Base-by-base conservation (phyloP, 192 early-diverging fungal species). In the Geosiphon pyriformis region DNA sequence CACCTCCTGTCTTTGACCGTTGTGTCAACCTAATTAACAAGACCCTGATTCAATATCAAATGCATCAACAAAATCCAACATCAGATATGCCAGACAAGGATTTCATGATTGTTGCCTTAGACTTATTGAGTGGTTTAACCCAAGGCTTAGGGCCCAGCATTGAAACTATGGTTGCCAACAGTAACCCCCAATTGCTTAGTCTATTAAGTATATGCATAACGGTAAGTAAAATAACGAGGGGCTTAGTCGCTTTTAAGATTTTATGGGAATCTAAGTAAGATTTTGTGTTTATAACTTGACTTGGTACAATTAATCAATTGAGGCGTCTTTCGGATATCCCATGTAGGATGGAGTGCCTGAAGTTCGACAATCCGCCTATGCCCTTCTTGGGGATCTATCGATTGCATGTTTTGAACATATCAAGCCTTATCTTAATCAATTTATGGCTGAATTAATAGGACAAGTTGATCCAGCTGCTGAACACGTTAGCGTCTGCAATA, bases 351-450 rank as follows among this genome's bases (percentile, higher is more conserved):
- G 81, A 1, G 79, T 82, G 42, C 76, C 84, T 17, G 89, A 98
- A 67, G 94, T 99, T 32, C 88, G 93, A 57, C 95, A 98, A 76
- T 93, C 91, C 34, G 88, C 98, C 15, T 98, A 92, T 78, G 96
- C 95, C 6, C 85, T 99, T 37, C 78, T 99, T 25, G 98, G 98
- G 37, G 98, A 99, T 73, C 81, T 99, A 68, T 88, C 93, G n/a
- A 95, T 95, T 58, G 84, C 87, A 61, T 88, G 86, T 64, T 99
- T 95, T 75, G 72, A 76, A 61, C 85, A 90, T 32, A 79, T 99
- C 18, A 82, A 82, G 68, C 86, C 93, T n/a, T 87, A 86, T 69
- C 72, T 98, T 61, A 81, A 84, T 34, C 81, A 82, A 17, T 86
- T 97, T 71, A 86, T 95, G 83, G 83, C 88, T 62, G 85, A 90